Evolutionary conservation across 192 early-diverging fungal species (phyloP), one percentile per base, ranked within the genome.

Genomic region (Podochytrium sp.): DNA sequence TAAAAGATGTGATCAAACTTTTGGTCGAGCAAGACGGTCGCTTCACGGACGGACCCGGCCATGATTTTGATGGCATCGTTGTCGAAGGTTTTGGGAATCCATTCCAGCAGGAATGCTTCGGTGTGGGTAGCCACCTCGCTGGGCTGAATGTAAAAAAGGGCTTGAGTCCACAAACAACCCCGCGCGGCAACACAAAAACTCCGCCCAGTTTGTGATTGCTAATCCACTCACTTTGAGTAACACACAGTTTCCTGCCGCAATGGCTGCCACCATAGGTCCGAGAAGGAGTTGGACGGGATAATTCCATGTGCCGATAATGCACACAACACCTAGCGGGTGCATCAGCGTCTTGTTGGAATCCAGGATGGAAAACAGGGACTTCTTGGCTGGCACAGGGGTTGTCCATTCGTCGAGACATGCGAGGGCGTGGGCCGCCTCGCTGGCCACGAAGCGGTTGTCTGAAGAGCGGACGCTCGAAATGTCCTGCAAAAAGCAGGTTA

Each of bases 1-100:
- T 94, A 99, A 65, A 94, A 94, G 73, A 94, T 95, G 76, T 95
- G 91, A 78, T 99, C 94, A 63, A 94, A 97, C 43, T 83, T 83
- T 39, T 92, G 79, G 42, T 85, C 78, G 32, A 97, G 86, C 10
- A 69, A 51, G 51, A 7, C 7, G 18, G 92, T 92, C 0, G 94
- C 90, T 78, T 95, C 90, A 1, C 61, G 59, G 0, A 89, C 88
- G 37, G 72, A 92, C 35, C 95, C 96, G 65, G 91, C 87, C 40
- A 97, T 84, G 18, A 95, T 87, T 2, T 81, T 80, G 52, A 90
- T 79, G 41, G 86, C 80, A n/a, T 72, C 63, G 10, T 76, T 65
- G 68, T 96, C 95, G 57, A 98, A 76, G 77, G 91, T 95, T 78
- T 87, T 81, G 27, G 89, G 86, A 4, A 97, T 18, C 25, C 92